Base-by-base conservation (phyloP, 768 basidiomycete species). In the Suillus plorans region DNA sequence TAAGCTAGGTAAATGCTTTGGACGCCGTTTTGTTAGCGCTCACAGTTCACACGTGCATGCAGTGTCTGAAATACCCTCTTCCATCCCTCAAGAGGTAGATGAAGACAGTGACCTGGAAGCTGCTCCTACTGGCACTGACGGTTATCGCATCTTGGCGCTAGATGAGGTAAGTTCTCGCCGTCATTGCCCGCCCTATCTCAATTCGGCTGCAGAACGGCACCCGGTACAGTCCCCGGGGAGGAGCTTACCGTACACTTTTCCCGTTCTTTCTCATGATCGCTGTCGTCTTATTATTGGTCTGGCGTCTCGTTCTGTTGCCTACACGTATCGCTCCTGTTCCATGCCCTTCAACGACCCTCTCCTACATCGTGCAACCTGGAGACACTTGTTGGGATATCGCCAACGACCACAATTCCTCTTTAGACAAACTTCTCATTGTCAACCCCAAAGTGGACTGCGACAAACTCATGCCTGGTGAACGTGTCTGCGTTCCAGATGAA, bases 181-280 rank as follows among this genome's bases (percentile, higher is more conserved):
- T 42, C 41, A 42, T 28, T 13, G 5, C 25, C 41, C 16, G 53
- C 22, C 67, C 69, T 41, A 66, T 52, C 31, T 25, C 66, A 75
- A 72, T 64, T 64, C 28, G 67, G 71, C 71, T 78, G 69, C 73
- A 80, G 53, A 72, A 73, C 61, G 74, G 74, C 39, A 53, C 72
- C 25, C 74, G 74, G 50, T 69, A 74, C 9, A 66, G 70, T 65
- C 69, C 78, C 58, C 80, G 79, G 61, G 70, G 79, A n/a, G 72
- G 75, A 12, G 79, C 85, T 7, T 89, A 89, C 69, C 83, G 85
- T 28, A 82, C 86, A 0, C 80, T 91, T 8, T 87, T 89, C 70
- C 89, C 89, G 8, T 91, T 90, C 78, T 88, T 90, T 79, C 85
- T 91, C 64, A 82, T 89, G 58, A 82, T 90, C 50, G 85, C 83